Conservation (phyloP, 768 basidiomycete species). For the Macrolepiota dolichaula region DNA sequence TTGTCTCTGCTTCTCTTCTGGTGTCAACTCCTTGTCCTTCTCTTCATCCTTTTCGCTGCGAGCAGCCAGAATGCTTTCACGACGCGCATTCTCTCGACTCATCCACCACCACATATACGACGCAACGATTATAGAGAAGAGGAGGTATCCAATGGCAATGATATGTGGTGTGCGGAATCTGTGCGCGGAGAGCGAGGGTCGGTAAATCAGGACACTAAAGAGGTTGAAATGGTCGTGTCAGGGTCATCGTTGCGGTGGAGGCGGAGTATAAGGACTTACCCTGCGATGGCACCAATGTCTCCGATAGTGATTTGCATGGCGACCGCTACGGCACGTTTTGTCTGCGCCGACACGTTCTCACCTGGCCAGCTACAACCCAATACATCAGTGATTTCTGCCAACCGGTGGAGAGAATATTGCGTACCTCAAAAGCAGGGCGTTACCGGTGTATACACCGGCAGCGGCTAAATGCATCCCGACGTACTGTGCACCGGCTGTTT, state of each 20-base stretch:
- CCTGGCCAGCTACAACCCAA: slow-evolving; percentile 46
- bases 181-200: slow-evolving; percentile 43
- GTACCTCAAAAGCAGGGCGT: slow-evolving; percentile 52
- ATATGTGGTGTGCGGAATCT: slow-evolving; percentile 53
- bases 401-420: background rate
- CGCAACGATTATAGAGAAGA: slow-evolving; percentile 42
- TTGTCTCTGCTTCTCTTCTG: slow-evolving; percentile 25
- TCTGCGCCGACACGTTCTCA: slow-evolving; percentile 68
- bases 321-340: slow-evolving; percentile 59
- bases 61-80: slow-evolving; percentile 27
- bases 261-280: slow-evolving; percentile 20
- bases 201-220: slow-evolving; percentile 48
- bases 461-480: slow-evolving; percentile 54
- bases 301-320: slow-evolving; percentile 66
- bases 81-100: slow-evolving; percentile 45
- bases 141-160: slow-evolving; percentile 56
- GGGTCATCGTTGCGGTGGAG: background rate
- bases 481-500: slow-evolving; percentile 51
- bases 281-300: slow-evolving; percentile 57
- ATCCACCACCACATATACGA: slow-evolving; percentile 45
- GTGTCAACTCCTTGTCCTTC: slow-evolving; percentile 6
- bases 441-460: slow-evolving; percentile 56
- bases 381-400: background rate
- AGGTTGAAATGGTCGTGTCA: background rate
- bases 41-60: background rate